These are phyloP conservation scores for Trichosanthes truncata DNA, from an alignment of 306 rosid species.

Conservation along the genomic window DNA sequence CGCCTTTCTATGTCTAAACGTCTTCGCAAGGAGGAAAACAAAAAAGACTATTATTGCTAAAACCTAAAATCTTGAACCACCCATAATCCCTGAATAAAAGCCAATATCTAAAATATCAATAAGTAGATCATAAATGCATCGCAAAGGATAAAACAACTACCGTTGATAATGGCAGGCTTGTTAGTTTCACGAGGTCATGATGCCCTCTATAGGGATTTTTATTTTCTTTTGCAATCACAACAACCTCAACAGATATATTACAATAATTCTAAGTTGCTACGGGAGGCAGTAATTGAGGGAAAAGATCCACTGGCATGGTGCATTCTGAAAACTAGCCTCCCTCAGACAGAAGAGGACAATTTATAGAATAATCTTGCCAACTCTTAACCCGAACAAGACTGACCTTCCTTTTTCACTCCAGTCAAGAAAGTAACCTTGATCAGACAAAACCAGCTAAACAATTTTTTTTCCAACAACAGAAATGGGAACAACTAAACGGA, in stretches of 20 bases:
- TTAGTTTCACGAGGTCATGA: not conserved
- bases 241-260: not conserved
- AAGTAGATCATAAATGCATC: not conserved
- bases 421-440: not conserved
- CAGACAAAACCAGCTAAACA: not conserved
- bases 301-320: not conserved
- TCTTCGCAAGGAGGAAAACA: not conserved
- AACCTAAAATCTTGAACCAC: not conserved
- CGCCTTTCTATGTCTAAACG: not conserved
- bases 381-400: not conserved
- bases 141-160: not conserved
- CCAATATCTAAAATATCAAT: not conserved
- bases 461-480: not conserved
- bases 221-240: not conserved
- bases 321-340: not conserved
- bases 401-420: not conserved
- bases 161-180: not conserved
- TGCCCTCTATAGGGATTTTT: not conserved
- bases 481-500: not conserved
- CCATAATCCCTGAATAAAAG: not conserved
- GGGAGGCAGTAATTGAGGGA: not conserved
- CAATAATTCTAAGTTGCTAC: not conserved
- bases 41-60: not conserved
- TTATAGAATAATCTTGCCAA: not conserved
- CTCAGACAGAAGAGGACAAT: not conserved